Conservation (phyloP, 176 grass and related monocot genomes). For the Oryza officinalis region DNA sequence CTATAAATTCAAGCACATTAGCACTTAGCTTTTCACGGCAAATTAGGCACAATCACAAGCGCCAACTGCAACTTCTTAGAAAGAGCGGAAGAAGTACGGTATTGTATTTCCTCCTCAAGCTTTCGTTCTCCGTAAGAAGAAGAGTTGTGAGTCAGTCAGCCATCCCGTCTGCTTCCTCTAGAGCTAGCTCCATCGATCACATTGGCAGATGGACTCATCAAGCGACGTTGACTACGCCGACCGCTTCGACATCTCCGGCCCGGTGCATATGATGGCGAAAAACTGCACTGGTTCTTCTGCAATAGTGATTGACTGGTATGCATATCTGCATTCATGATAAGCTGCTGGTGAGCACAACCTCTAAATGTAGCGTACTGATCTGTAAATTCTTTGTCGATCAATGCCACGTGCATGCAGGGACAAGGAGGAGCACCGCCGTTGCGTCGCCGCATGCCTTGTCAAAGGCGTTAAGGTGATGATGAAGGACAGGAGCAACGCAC, state of each 20-base stretch:
- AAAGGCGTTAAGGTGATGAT: not conserved
- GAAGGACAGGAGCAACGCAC: not conserved
- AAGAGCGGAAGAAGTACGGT: too few relatives aligned
- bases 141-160: too few relatives aligned
- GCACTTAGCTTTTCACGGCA: too few relatives aligned
- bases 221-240: not conserved
- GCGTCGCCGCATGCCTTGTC: slow-evolving; percentile 25
- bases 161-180: too few relatives aligned
- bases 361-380: not conserved
- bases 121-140: too few relatives aligned
- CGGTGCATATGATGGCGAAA: not conserved
- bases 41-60: too few relatives aligned
- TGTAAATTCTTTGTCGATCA: not conserved
- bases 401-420: not conserved
- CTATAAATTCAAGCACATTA: too few relatives aligned
- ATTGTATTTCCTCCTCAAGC: too few relatives aligned
- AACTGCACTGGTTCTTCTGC: not conserved
- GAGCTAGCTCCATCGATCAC: too few relatives aligned
- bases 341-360: too few relatives aligned
- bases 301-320: not conserved
- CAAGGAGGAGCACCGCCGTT: slow-evolving; percentile 31
- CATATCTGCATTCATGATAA: too few relatives aligned
- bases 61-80: too few relatives aligned
- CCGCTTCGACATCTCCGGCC: not conserved
- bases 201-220: not conserved